These are phyloP conservation scores for Nidularia sp. DNA, from an alignment of 768 basidiomycete species.

Conservation along the genomic window DNA sequence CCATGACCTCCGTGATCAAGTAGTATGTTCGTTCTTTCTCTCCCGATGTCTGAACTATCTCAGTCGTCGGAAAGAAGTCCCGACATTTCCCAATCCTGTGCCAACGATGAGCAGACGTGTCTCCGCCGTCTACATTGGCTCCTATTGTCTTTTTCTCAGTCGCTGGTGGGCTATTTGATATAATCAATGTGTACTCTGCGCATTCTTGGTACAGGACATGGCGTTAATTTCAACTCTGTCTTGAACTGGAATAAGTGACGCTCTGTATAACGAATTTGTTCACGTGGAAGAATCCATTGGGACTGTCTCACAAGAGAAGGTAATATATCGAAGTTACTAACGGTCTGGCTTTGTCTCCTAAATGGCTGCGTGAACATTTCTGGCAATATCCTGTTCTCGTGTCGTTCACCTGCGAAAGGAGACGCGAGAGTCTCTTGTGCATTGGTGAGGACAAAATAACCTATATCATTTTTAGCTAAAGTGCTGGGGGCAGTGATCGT, in stretches of 20 bases:
- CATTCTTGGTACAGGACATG: constrained; percentile 42
- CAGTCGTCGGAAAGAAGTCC: constrained; percentile 42
- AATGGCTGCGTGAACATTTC: neutral
- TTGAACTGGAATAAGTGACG: neutral
- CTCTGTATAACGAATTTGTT: constrained; percentile 41
- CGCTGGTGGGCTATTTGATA: constrained; percentile 18
- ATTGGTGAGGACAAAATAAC: constrained; percentile 12
- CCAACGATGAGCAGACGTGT: constrained; percentile 46
- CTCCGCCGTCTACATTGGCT: constrained; percentile 28
- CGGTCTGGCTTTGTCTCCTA: constrained; percentile 11
- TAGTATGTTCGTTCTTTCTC: constrained; percentile 36
- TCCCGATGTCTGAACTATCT: constrained; percentile 22
- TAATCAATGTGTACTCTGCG: constrained; percentile 45
- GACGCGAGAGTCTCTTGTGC: constrained; percentile 7
- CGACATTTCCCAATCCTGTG: constrained; percentile 52
- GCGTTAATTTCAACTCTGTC: neutral
- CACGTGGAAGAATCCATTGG: constrained; percentile 38
- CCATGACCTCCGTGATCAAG: constrained; percentile 58
- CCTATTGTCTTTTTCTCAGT: constrained; percentile 41
- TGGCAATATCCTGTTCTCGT: neutral
- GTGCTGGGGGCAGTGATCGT: neutral
- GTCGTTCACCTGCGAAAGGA: constrained; percentile 11
- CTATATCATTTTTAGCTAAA: neutral
- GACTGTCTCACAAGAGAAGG: constrained; percentile 35
- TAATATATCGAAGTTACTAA: constrained; percentile 47